Conservation (phyloP, 2,329 filamentous ascomycete genomes). For the Thielaviopsis euricoi region DNA sequence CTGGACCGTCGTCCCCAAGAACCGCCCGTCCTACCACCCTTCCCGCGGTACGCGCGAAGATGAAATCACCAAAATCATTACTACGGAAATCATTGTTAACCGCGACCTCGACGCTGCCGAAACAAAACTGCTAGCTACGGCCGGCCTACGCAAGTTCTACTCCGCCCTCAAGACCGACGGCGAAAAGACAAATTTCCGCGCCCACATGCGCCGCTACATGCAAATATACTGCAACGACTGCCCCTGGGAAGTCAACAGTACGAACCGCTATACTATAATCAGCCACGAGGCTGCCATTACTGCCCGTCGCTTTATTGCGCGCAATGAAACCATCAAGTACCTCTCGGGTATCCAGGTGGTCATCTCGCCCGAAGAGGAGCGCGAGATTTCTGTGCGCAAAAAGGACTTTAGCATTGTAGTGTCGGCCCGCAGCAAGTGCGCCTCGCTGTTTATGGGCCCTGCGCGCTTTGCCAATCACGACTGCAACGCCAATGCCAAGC, state of each 20-base stretch:
- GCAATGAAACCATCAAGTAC: conserved; percentile 78
- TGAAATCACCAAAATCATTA: conserved; percentile 43
- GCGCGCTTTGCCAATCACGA: conserved; percentile 96
- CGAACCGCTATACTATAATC: conserved; percentile 86
- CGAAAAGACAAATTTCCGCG: conserved; percentile 73
- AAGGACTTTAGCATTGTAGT: conserved; percentile 97
- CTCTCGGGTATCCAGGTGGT: conserved; percentile 80
- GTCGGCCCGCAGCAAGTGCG: conserved; percentile 77
- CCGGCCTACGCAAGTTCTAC: conserved; percentile 58
- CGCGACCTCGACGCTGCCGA: conserved; percentile 59
- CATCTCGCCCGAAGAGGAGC: conserved; percentile 84
- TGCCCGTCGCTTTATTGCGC: conserved; percentile 61
- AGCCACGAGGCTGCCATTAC: conserved; percentile 79
- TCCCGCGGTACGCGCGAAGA: conserved; percentile 60
- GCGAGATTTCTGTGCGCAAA: conserved; percentile 59
- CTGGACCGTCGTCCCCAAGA: conserved; percentile 94
- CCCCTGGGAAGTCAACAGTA: conserved; percentile 79
- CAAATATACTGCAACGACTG: conserved; percentile 87
- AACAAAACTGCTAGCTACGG: conserved; percentile 51
- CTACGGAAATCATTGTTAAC: conserved; percentile 52
- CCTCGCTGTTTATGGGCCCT: conserved; percentile 84
- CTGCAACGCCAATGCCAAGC: conserved; percentile 76
- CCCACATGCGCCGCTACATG: conserved; percentile 78
- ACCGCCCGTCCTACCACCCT: conserved; percentile 69
- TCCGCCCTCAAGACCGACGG: conserved; percentile 51